Evolutionary conservation across 179 eudicot genomes (phyloP).

Genomic region (Spergularia azorica): DNA sequence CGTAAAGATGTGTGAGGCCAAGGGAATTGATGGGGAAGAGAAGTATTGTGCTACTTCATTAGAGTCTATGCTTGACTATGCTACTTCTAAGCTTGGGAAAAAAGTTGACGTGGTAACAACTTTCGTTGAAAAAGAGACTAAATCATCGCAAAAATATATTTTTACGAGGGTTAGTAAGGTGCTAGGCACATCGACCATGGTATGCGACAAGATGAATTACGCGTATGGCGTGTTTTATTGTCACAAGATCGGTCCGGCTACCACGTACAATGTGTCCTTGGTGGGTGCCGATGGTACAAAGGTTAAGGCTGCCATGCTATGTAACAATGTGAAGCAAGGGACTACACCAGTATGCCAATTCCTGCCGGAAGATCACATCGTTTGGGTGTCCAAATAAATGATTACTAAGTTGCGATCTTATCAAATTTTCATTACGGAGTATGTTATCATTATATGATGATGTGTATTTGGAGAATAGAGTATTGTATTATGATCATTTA

Average conservation of each 20-base stretch:
- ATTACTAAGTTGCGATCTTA: not conserved
- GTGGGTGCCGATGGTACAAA: constrained; percentile 44
- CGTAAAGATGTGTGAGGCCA: constrained; percentile 55
- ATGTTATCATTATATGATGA: not conserved
- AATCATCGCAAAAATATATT: constrained; percentile 32
- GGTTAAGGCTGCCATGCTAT: constrained; percentile 58
- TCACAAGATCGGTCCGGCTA: constrained; percentile 47
- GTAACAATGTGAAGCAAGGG: constrained; percentile 75
- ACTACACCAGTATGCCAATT: constrained; percentile 70
- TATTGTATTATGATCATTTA: too few species aligned
- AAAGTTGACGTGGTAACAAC: constrained; percentile 43
- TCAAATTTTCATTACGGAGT: not conserved
- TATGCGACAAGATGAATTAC: constrained; percentile 70
- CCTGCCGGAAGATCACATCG: constrained; percentile 67
- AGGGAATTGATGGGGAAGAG: constrained; percentile 51
- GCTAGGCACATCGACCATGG: constrained; percentile 32
- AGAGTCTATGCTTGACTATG: constrained; percentile 82
- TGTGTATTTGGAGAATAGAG: too few species aligned
- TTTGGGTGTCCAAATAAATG: constrained; percentile 53
- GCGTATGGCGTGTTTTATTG: constrained; percentile 72
- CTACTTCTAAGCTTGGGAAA: constrained; percentile 51
- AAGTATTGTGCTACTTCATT: constrained; percentile 75
- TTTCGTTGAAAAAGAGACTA: constrained; percentile 28
- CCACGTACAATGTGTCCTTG: constrained; percentile 50
- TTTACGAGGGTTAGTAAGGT: constrained; percentile 37